phyloP scores from a whole-genome alignment of 106 monocot species.

The Acanthochlamys bracteata region DNA sequence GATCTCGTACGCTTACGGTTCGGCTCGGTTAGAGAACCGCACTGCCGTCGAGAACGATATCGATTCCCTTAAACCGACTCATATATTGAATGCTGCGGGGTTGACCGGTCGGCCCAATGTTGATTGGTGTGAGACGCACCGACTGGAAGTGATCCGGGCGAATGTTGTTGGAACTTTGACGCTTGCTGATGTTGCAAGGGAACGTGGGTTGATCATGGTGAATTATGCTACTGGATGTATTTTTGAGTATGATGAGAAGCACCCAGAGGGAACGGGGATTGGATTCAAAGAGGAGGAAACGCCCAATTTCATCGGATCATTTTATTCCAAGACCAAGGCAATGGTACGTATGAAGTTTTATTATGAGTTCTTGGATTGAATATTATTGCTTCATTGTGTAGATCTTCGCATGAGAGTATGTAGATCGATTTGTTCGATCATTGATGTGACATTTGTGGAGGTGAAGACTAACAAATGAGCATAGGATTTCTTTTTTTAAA shows the following conservation, averaged over 20 bases:
- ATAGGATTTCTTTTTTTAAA: too few relatives aligned
- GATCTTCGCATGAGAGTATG: too few relatives aligned
- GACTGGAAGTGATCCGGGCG: constrained; percentile 48
- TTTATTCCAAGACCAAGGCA: constrained; percentile 67
- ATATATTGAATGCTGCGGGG: constrained; percentile 79
- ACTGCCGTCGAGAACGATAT: constrained; percentile 37
- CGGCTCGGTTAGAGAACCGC: constrained; percentile 51
- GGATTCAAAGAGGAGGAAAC: constrained; percentile 57
- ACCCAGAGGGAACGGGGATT: constrained; percentile 34
- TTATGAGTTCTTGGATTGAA: neutral
- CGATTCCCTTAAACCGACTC: constrained; percentile 37
- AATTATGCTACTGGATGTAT: constrained; percentile 63
- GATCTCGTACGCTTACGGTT: constrained; percentile 44
- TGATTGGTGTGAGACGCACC: constrained; percentile 84
- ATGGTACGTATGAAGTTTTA: constrained; percentile 27
- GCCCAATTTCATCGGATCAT: constrained; percentile 54
- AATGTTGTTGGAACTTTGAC: constrained; percentile 55
- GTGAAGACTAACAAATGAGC: too few relatives aligned
- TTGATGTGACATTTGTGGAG: too few relatives aligned
- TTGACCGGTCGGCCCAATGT: constrained; percentile 82
- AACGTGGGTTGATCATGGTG: constrained; percentile 29
- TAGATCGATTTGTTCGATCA: too few relatives aligned
- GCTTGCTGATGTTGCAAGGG: constrained; percentile 49
- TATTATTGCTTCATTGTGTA: too few relatives aligned
- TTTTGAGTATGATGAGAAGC: constrained; percentile 46